Evolutionary conservation across 1,284 basidiomycete species (phyloP).

Genomic region (Puccinia coronata): DNA sequence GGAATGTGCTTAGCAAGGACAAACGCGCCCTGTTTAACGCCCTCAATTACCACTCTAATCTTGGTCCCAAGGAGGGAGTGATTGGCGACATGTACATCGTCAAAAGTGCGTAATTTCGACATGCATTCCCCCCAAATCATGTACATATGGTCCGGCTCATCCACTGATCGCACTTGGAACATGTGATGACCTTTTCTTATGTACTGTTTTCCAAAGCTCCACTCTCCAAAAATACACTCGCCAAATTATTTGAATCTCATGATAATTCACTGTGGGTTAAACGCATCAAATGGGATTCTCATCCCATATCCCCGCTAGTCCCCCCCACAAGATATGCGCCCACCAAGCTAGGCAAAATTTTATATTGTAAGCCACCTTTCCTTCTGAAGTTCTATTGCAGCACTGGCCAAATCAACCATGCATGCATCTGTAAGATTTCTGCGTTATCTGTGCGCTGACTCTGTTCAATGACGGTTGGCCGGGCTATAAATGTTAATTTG

Average conservation of each 20-base stretch:
- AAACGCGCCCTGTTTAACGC: conserved; percentile 80
- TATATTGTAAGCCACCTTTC: conserved; percentile 45
- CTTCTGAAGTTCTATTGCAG: no score
- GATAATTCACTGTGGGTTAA: conserved; percentile 77
- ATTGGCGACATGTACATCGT: conserved; percentile 51
- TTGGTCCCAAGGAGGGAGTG: conserved; percentile 59
- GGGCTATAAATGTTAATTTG: conserved; percentile 11
- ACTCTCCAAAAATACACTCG: conserved; percentile 71
- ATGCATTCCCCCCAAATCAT: background rate
- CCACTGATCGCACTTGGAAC: no score
- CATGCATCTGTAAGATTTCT: no score
- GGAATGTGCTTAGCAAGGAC: conserved; percentile 61
- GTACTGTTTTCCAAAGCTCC: conserved; percentile 78
- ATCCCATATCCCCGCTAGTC: conserved; percentile 54
- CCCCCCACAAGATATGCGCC: background rate
- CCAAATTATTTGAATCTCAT: conserved; percentile 65
- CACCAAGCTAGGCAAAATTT: conserved; percentile 3
- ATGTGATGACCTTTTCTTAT: conserved; percentile 71
- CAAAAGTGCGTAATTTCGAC: conserved; percentile 49
- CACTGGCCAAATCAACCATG: background rate
- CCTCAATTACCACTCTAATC: conserved; percentile 75
- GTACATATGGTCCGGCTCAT: no score
- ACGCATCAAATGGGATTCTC: conserved; percentile 69
- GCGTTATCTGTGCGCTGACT: background rate
- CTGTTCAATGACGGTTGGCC: background rate